Conservation (phyloP, 2,329 filamentous ascomycete species). For the Phialophora verrucosa region DNA sequence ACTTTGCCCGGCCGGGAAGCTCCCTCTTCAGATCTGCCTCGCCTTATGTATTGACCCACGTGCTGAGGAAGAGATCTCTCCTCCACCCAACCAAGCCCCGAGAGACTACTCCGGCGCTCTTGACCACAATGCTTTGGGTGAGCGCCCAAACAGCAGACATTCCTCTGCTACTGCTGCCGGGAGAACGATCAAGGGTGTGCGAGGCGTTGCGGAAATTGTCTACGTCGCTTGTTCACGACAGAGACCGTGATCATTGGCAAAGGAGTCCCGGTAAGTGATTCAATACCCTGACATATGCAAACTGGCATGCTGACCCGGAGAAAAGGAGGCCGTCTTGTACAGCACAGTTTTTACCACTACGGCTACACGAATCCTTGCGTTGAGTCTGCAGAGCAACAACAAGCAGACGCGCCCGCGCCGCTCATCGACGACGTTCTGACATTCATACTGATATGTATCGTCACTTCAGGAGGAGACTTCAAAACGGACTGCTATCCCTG, state of each 20-base stretch:
- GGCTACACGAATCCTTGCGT: too few relatives aligned
- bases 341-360: too few relatives aligned
- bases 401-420: conserved; percentile 16
- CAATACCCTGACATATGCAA: too few relatives aligned
- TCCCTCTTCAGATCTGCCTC: conserved; percentile 53
- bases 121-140: conserved; percentile 57
- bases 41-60: conserved; percentile 55
- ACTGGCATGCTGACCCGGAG: too few relatives aligned
- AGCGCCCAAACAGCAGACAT: conserved; percentile 53
- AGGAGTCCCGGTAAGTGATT: conserved; percentile 26
- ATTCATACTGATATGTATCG: conserved; percentile 54
- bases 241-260: conserved; percentile 28
- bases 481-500: conserved; percentile 50
- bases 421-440: conserved; percentile 54
- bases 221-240: conserved; percentile 40
- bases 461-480: conserved; percentile 56
- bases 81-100: conserved; percentile 50
- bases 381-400: too few relatives aligned
- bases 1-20: conserved; percentile 53
- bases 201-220: conserved; percentile 41
- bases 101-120: conserved; percentile 51
- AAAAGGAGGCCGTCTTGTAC: too few relatives aligned
- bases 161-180: conserved; percentile 50
- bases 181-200: conserved; percentile 44
- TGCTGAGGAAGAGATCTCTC: conserved; percentile 54